Evolutionary conservation across 163 green algal species (phyloP).

Genomic region (Trebouxiophyceae sp.): DNA sequence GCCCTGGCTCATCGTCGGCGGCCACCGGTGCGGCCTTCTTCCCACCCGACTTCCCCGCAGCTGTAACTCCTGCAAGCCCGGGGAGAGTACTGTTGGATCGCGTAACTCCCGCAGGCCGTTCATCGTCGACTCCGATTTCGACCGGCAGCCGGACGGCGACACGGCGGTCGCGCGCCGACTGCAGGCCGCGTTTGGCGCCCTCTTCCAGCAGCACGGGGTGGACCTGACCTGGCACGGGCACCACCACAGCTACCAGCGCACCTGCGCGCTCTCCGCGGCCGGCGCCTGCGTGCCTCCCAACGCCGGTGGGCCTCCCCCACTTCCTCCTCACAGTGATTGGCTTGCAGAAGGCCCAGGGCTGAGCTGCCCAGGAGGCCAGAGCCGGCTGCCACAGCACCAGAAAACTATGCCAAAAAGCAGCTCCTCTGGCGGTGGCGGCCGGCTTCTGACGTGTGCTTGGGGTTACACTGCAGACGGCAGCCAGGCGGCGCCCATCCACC

Average conservation of each 20-base stretch:
- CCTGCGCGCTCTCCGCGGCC: conserved; percentile 30
- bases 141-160: conserved; percentile 33
- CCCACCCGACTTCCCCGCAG: conserved; percentile 2
- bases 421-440: too few species aligned
- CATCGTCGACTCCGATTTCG: conserved; percentile 52
- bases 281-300: conserved; percentile 7
- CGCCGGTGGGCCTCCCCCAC: background rate
- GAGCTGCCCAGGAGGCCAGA: too few species aligned
- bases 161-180: conserved; percentile 34
- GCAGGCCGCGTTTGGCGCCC: conserved; percentile 28
- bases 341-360: too few species aligned
- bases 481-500: conserved; percentile 19
- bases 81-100: too few species aligned
- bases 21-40: conserved; percentile 5
- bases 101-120: conserved; percentile 37
- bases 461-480: conserved; percentile 30
- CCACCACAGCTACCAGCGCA: conserved; percentile 69
- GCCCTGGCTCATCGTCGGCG: conserved; percentile 30
- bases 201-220: conserved; percentile 42
- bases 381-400: too few species aligned
- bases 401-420: too few species aligned
- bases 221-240: conserved; percentile 60
- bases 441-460: too few species aligned
- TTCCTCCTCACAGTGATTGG: conserved; percentile 28
- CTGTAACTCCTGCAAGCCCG: too few species aligned